Evolutionary conservation across 2,329 filamentous ascomycete species (phyloP).

Genomic region (Colletotrichum lentis): DNA sequence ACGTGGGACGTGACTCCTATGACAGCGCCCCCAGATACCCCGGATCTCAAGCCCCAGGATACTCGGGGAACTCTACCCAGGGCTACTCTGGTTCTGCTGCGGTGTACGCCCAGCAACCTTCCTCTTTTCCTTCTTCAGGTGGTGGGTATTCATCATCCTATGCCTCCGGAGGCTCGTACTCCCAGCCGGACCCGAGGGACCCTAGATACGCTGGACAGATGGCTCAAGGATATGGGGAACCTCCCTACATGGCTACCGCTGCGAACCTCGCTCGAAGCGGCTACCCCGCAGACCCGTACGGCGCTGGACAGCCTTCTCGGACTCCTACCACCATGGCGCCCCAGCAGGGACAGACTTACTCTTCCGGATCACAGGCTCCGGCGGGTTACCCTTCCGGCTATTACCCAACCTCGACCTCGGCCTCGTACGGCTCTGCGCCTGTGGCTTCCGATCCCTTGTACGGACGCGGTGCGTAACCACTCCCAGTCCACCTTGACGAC

Average conservation of each 20-base stretch:
- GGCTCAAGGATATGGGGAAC: constrained; percentile 31
- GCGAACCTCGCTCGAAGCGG: constrained; percentile 31
- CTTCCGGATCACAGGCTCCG: constrained; percentile 34
- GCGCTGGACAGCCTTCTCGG: constrained; percentile 32
- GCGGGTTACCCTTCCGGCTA: constrained; percentile 40
- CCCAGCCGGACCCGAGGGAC: constrained; percentile 37
- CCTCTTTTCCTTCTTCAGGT: constrained; percentile 29
- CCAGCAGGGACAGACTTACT: constrained; percentile 35
- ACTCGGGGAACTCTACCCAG: constrained; percentile 54
- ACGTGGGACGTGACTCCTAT: constrained; percentile 51
- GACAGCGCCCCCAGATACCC: constrained; percentile 59
- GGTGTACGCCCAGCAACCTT: constrained; percentile 34
- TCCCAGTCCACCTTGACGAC: constrained; percentile 31
- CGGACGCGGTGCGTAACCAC: constrained; percentile 65
- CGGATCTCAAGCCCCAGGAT: constrained; percentile 59
- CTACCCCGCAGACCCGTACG: constrained; percentile 32
- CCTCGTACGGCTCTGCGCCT: constrained; percentile 43
- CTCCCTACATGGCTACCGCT: constrained; percentile 32
- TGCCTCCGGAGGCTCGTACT: constrained; percentile 35
- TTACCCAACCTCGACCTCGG: constrained; percentile 40
- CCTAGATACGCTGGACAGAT: constrained; percentile 36
- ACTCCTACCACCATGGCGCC: constrained; percentile 33
- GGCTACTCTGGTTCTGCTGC: constrained; percentile 30
- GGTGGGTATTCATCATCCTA: constrained; percentile 39
- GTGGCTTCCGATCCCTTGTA: constrained; percentile 62